Conservation (phyloP, 2,329 filamentous ascomycete species). For the Blastomyces gilchristii region DNA sequence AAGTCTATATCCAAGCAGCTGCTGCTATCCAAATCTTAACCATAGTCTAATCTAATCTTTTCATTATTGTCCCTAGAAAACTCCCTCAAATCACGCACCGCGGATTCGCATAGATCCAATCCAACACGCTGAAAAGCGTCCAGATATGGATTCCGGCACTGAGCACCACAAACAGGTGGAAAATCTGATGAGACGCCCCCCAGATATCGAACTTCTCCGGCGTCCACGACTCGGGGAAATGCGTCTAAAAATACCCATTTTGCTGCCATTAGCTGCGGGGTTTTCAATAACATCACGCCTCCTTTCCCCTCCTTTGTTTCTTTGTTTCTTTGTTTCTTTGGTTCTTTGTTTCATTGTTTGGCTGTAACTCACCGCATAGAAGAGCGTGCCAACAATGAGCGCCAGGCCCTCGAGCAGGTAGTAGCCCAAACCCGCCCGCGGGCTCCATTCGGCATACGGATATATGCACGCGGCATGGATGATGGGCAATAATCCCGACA, state of each 20-base stretch:
- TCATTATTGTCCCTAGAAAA: not conserved
- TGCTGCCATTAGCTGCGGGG: not conserved
- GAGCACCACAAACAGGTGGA: slow-evolving; percentile 39
- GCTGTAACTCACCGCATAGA: slow-evolving; percentile 19
- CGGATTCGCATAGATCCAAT: slow-evolving; percentile 57
- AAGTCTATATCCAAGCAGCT: no score
- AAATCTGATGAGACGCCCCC: slow-evolving; percentile 40
- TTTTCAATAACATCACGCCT: not conserved
- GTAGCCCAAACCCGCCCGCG: slow-evolving; percentile 20
- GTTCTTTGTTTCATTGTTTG: not conserved
- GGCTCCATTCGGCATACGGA: slow-evolving; percentile 17
- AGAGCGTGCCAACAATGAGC: slow-evolving; percentile 18
- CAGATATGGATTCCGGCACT: slow-evolving; percentile 45
- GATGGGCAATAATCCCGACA: slow-evolving; percentile 19
- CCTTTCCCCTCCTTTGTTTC: no score
- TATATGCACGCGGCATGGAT: slow-evolving; percentile 20
- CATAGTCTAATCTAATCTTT: not conserved
- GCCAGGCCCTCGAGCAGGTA: slow-evolving; percentile 21
- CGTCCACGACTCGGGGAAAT: slow-evolving; percentile 35
- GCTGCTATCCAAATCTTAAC: no score
- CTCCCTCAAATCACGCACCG: not conserved
- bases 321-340: not conserved
- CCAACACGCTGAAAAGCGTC: slow-evolving; percentile 73
- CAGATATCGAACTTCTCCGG: slow-evolving; percentile 39
- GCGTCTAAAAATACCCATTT: slow-evolving; percentile 22